Evolutionary conservation across 805 yeast genomes (phyloP).

Genomic region (Saccharomycopsis sp.): DNA sequence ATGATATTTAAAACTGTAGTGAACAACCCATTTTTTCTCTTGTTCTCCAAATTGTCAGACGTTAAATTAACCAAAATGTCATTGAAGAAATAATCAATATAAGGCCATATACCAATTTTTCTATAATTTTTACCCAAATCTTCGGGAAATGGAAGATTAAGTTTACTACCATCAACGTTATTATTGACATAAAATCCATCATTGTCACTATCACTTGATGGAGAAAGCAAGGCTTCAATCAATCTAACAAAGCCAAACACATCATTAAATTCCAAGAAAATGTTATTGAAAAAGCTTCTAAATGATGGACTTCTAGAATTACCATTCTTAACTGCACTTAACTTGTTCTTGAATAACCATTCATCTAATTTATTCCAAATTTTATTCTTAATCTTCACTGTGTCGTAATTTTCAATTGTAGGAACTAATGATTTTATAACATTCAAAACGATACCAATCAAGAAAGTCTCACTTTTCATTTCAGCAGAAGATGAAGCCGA

Average conservation of each 20-base stretch:
- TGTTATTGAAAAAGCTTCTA: slow-evolving; percentile 16
- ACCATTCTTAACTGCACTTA: slow-evolving; percentile 13
- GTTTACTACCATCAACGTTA: slow-evolving; percentile 23
- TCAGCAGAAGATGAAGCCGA: not conserved
- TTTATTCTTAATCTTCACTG: not conserved
- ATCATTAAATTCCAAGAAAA: slow-evolving; percentile 46
- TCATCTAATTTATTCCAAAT: slow-evolving; percentile 18
- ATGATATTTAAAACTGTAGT: slow-evolving; percentile 45
- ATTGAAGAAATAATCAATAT: slow-evolving; percentile 61
- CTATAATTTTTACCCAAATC: slow-evolving; percentile 58
- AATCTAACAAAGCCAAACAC: slow-evolving; percentile 57
- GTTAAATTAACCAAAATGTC: slow-evolving; percentile 50
- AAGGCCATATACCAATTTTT: slow-evolving; percentile 68
- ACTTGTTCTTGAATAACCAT: slow-evolving; percentile 19
- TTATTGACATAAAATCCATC: slow-evolving; percentile 30
- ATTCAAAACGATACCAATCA: slow-evolving; percentile 16
- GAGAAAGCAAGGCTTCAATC: slow-evolving; percentile 33
- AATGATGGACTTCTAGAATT: slow-evolving; percentile 12
- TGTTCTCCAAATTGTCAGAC: slow-evolving; percentile 26
- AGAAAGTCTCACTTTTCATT: slow-evolving; percentile 14
- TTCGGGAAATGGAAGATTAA: slow-evolving; percentile 47
- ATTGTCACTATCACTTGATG: slow-evolving; percentile 24
- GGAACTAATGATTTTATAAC: slow-evolving; percentile 14
- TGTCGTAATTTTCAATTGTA: not conserved
- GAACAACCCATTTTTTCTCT: slow-evolving; percentile 43